Percentiles rank a stretch among this genome's conserved stretches.
Conservation (phyloP, 176 grass and related monocot species). For the Saccharum officinarum region DNA sequence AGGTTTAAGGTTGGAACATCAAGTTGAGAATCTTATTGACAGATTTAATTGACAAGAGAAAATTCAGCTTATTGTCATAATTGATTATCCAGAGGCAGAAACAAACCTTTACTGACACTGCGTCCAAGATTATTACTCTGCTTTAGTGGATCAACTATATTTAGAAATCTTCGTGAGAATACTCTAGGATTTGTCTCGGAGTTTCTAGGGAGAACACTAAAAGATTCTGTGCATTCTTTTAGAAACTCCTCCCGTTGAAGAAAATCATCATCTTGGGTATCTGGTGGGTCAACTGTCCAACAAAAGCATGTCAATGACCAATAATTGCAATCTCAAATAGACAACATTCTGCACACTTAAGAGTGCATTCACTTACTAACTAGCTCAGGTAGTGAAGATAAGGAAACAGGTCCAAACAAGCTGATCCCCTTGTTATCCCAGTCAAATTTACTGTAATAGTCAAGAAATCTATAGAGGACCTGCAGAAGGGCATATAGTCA, state of each 20-base stretch:
- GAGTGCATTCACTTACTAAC: slow-evolving; percentile 60
- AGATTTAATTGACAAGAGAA: neutral
- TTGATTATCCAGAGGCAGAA: slow-evolving; percentile 17
- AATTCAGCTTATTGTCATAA: slow-evolving; percentile 3
- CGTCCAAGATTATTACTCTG: slow-evolving; percentile 87
- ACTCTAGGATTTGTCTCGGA: slow-evolving; percentile 44
- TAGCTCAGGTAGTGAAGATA: slow-evolving; percentile 84
- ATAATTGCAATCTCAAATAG: slow-evolving; percentile 16
- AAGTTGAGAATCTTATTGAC: neutral
- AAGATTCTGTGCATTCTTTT: slow-evolving; percentile 44
- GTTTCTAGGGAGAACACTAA: slow-evolving; percentile 49
- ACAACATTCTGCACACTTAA: slow-evolving; percentile 10
- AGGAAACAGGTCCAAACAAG: slow-evolving; percentile 66
- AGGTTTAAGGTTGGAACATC: neutral
- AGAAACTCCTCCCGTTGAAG: slow-evolving; percentile 60
- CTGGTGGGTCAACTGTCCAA: slow-evolving; percentile 57
- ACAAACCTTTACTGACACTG: slow-evolving; percentile 89
- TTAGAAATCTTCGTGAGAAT: slow-evolving; percentile 77
- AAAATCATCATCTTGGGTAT: slow-evolving; percentile 45
- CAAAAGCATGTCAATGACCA: slow-evolving; percentile 31
- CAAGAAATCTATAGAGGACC: slow-evolving; percentile 94
- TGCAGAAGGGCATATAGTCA: slow-evolving; percentile 43
- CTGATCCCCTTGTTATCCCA: slow-evolving; percentile 90
- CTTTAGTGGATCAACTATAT: slow-evolving; percentile 95
- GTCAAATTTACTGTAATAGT: slow-evolving; percentile 96